Conservation (phyloP, 2,329 filamentous ascomycete genomes). For the Beauveria medogensis region DNA sequence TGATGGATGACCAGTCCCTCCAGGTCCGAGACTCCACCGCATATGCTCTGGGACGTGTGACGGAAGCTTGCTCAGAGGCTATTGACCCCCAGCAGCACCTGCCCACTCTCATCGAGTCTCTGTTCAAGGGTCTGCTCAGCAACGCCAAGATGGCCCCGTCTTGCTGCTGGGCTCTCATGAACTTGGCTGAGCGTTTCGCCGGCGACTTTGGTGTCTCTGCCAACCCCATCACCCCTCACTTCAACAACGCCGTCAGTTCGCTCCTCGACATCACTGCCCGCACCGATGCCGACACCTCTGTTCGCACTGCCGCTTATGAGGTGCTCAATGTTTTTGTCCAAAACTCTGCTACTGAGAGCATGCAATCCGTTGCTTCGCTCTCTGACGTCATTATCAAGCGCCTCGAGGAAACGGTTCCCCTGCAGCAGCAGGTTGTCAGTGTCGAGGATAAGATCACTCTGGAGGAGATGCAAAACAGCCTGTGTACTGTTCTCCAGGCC, state of each 20-base stretch:
- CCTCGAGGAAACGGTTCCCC: slow-evolving; percentile 77
- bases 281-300: slow-evolving; percentile 72
- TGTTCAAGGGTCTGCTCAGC: slow-evolving; percentile 84
- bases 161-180: slow-evolving; percentile 99
- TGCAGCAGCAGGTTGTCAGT: slow-evolving; percentile 90
- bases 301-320: slow-evolving; percentile 93
- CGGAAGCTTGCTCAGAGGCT: slow-evolving; percentile 82
- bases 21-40: slow-evolving; percentile 95
- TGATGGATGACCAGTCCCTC: slow-evolving; percentile 84
- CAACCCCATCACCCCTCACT: slow-evolving; percentile 85
- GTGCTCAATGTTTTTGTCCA: slow-evolving; percentile 92
- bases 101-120: slow-evolving; percentile 73
- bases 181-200: slow-evolving; percentile 90
- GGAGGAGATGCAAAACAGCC: slow-evolving; percentile 95
- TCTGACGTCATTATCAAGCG: slow-evolving; percentile 86
- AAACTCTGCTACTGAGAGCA: slow-evolving; percentile 80
- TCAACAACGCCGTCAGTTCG: slow-evolving; percentile 82
- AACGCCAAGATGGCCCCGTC: slow-evolving; percentile 96
- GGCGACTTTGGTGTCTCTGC: slow-evolving; percentile 68
- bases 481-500: slow-evolving; percentile 82
- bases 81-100: slow-evolving; percentile 82
- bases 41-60: slow-evolving; percentile 92
- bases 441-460: slow-evolving; percentile 93
- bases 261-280: slow-evolving; percentile 80
- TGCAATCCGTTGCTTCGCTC: slow-evolving; percentile 70